Percentiles rank a stretch among this genome's conserved stretches.
Conservation (phyloP, 2,329 filamentous ascomycete species). For the Anthostomella pinea region DNA sequence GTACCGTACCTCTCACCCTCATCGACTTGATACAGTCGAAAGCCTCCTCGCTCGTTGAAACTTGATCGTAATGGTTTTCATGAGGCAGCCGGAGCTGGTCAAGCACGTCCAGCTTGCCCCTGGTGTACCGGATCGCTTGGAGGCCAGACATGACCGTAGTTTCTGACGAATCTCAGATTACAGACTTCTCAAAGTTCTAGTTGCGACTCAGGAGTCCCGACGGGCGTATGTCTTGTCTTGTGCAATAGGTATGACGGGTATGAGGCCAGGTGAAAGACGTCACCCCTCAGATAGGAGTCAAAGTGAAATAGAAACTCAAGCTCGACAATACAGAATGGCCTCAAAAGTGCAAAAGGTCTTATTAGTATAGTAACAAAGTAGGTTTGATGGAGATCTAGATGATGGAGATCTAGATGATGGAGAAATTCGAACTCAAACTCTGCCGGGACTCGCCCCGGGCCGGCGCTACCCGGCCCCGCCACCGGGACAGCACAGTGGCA, state of each 20-base stretch:
- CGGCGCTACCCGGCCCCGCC: constrained; percentile 10
- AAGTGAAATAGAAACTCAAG: no score
- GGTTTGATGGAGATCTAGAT: background rate
- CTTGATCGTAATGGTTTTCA: constrained; percentile 72
- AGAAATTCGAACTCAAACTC: constrained; percentile 3
- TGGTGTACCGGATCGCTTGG: constrained; percentile 73
- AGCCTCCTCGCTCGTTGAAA: constrained; percentile 68
- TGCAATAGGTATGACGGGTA: no score
- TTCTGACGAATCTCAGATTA: background rate
- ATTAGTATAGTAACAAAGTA: background rate
- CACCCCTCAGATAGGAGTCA: no score
- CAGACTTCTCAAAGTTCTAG: background rate
- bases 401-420: background rate
- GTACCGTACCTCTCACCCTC: constrained; percentile 59
- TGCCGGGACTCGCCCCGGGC: no score
- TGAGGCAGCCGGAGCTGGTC: constrained; percentile 83
- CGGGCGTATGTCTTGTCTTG: no score
- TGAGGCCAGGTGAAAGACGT: no score
- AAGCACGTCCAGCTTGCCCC: constrained; percentile 71
- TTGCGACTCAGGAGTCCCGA: background rate
- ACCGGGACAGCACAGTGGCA: constrained; percentile 3
- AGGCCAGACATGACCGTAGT: constrained; percentile 51
- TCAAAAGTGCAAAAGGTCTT: no score
- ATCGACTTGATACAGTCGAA: constrained; percentile 82
- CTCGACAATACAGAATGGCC: no score